Evolutionary conservation across 148 eudicot species (phyloP), one percentile per base, ranked within the genome.

Genomic region (Vaccinium macrocarpon): DNA sequence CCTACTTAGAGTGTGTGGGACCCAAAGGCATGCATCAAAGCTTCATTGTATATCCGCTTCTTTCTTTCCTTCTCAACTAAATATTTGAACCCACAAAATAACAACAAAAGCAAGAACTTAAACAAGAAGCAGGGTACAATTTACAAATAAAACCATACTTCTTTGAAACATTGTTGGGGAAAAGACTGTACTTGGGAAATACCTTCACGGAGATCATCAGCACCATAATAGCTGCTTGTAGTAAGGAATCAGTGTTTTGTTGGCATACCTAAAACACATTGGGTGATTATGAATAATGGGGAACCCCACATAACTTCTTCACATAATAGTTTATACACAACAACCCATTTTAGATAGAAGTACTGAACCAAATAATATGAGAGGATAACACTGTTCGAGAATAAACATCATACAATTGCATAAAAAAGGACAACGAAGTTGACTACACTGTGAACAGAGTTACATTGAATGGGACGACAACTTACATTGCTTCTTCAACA

Each of bases 161-260:
- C 70, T 57, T 80, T 56, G 48, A 18, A 27, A 5, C 11, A n/a
- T 5, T 2, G 79, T 46, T 14, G 56, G 29, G 52, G 79, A 5
- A 50, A 48, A 4, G 55, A 35, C 38, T 35, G 18, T 51, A 51
- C 38, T 78, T 35, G 15, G 57, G 15, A 18, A 52, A 66, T 90
- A 91, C 93, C 93, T 91, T 91, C 61, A 90, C 93, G 59, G 93
- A 91, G 78, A 91, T 83, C 91, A 91, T 91, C 80, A 91, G 85
- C 81, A 88, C 91, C 93, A 91, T 91, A 55, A 91, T 80, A 46
- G 91, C 92, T 76, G 93, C 87, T 82, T 85, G 90, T 83, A 90
- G 62, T 21, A 78, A 16, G 68, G 53, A 29, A 46, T 87, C 87
- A 35, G 86, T 87, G 61, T 81, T 88, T 6, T 81, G 84, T 71